phyloP scores from a whole-genome alignment of 257 asterid genomes.

The Plectranthus barbatus region DNA sequence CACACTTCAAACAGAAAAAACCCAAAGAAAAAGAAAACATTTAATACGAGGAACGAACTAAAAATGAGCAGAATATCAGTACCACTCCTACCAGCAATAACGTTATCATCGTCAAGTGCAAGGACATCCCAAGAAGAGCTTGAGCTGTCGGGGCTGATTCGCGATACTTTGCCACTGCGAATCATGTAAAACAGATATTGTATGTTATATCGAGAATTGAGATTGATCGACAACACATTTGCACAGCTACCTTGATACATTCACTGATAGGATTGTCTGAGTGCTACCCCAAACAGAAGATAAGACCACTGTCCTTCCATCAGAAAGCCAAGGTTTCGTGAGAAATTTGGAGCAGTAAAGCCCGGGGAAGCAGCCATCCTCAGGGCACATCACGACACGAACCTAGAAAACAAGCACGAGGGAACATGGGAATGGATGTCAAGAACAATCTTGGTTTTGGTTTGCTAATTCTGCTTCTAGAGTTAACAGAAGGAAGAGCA shows the following conservation, averaged over 20 bases:
- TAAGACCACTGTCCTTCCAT: slow-evolving; percentile 61
- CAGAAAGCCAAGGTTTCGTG: slow-evolving; percentile 76
- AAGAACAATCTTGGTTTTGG: too few species aligned
- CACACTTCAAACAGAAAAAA: slow-evolving; percentile 34
- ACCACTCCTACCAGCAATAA: slow-evolving; percentile 53
- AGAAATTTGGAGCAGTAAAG: slow-evolving; percentile 49
- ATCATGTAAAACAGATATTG: slow-evolving; percentile 9
- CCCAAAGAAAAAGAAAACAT: neutral
- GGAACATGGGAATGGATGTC: neutral
- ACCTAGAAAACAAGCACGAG: slow-evolving; percentile 43
- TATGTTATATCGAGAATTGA: too few species aligned
- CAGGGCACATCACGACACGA: slow-evolving; percentile 67
- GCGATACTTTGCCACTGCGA: slow-evolving; percentile 58
- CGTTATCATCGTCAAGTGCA: slow-evolving; percentile 52
- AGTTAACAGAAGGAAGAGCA: slow-evolving; percentile 6
- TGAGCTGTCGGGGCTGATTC: slow-evolving; percentile 59
- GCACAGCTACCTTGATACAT: slow-evolving; percentile 54
- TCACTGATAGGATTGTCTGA: slow-evolving; percentile 51
- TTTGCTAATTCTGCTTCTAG: neutral
- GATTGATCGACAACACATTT: slow-evolving; percentile 11
- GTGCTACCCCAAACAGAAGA: slow-evolving; percentile 75
- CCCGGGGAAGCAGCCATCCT: slow-evolving; percentile 79
- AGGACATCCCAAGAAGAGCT: slow-evolving; percentile 67
- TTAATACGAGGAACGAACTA: neutral
- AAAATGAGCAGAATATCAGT: neutral